Conservation (phyloP, 768 basidiomycete species). For the Chiua virens region DNA sequence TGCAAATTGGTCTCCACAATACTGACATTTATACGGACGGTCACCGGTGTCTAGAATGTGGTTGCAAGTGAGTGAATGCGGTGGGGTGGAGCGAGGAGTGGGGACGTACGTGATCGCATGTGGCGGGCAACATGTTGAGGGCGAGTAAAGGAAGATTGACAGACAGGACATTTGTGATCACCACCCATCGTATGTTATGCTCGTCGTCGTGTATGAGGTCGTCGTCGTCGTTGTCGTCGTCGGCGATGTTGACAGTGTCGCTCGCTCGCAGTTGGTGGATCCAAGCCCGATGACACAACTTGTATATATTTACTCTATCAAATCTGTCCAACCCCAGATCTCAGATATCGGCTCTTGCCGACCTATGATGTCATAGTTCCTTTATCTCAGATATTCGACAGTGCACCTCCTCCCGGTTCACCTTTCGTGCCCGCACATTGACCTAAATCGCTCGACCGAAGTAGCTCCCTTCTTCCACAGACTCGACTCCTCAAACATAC, state of each 20-base stretch:
- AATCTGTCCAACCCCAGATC: conserved; percentile 32
- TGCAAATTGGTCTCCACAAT: conserved; percentile 89
- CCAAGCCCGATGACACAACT: conserved; percentile 35
- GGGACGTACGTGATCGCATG: conserved; percentile 83
- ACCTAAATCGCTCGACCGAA: too few species aligned
- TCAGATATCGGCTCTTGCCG: conserved; percentile 33
- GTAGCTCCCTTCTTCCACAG: too few species aligned
- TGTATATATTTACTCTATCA: conserved; percentile 38
- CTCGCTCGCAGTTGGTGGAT: conserved; percentile 25
- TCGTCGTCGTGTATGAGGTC: neutral
- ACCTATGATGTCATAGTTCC: conserved; percentile 30
- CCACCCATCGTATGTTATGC: conserved; percentile 55
- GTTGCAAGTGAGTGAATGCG: conserved; percentile 1
- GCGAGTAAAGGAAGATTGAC: conserved; percentile 83
- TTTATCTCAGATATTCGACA: conserved; percentile 6
- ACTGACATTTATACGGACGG: conserved; percentile 85
- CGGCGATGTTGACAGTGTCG: conserved; percentile 18
- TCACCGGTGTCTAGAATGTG: conserved; percentile 73
- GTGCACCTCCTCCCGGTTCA: neutral
- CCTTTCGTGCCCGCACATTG: neutral
- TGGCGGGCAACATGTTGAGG: conserved; percentile 89
- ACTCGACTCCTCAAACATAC: neutral
- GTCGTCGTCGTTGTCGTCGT: conserved; percentile 11
- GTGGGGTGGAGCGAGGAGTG: conserved; percentile 29
- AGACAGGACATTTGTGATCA: conserved; percentile 86